A percentile compares a stretch with the other conserved stretches of the same genome.
Evolutionary conservation across 768 basidiomycete genomes (phyloP).

Genomic region (Suillus occidentalis): DNA sequence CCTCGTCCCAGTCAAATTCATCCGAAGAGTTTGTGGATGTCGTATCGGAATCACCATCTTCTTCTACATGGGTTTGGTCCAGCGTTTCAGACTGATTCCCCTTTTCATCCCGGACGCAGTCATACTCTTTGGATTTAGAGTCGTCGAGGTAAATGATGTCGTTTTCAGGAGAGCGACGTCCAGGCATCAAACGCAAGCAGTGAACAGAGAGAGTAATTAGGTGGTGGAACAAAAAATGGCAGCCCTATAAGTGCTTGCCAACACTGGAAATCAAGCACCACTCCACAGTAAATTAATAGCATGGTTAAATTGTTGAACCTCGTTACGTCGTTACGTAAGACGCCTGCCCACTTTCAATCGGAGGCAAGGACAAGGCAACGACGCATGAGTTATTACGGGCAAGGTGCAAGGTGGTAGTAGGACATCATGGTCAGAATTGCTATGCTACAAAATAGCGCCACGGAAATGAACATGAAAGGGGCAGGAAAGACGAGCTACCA

Average conservation of each 20-base stretch:
- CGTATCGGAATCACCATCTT: conserved; percentile 25
- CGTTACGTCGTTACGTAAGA: conserved; percentile 3
- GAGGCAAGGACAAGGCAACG: not conserved
- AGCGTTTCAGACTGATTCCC: conserved; percentile 10
- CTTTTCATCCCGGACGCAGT: conserved; percentile 13
- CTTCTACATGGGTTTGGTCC: conserved; percentile 10
- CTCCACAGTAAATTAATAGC: not conserved
- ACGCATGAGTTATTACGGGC: not conserved
- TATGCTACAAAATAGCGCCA: not conserved
- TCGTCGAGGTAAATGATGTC: conserved; percentile 9
- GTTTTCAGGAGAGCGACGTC: conserved; percentile 10
- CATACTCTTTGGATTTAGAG: conserved; percentile 14
- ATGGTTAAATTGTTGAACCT: not conserved
- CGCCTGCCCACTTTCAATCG: not conserved
- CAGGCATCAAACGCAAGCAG: conserved; percentile 13
- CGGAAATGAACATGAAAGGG: not conserved
- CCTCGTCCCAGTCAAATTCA: conserved; percentile 77
- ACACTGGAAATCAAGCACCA: not conserved
- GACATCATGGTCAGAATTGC: not conserved
- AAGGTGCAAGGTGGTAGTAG: not conserved
- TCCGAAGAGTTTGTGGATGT: conserved; percentile 63
- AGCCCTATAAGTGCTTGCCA: conserved; percentile 8
- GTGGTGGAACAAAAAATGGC: not conserved
- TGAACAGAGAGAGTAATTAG: not conserved
- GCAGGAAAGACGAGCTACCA: not conserved